Evolutionary conservation across 345 rosid species (phyloP).

Genomic region (Psidium friedrichsthalianum): DNA sequence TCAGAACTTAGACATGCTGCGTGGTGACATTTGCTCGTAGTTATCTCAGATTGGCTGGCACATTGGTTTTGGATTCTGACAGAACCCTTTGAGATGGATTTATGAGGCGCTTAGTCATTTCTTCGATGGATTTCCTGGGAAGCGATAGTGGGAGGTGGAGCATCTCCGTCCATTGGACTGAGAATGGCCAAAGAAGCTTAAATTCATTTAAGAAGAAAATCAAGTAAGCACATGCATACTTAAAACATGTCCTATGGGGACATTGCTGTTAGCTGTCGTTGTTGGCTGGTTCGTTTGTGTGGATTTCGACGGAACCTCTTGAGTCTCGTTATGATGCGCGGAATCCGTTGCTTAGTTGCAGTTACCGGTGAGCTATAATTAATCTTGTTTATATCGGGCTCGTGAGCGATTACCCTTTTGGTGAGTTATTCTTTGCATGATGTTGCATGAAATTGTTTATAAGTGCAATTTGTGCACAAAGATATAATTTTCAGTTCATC

Average conservation of each 20-base stretch:
- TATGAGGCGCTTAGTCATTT: neutral
- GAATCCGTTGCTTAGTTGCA: neutral
- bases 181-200: constrained; percentile 45
- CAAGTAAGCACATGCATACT: constrained; percentile 67
- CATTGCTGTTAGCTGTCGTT: neutral
- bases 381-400: neutral
- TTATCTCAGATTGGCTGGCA: neutral
- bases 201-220: constrained; percentile 60
- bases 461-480: neutral
- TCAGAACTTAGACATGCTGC: constrained; percentile 54
- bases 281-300: neutral
- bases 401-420: neutral
- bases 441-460: neutral
- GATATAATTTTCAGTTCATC: neutral
- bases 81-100: neutral
- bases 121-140: neutral
- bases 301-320: neutral
- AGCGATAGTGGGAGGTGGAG: constrained; percentile 13
- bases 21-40: constrained; percentile 25
- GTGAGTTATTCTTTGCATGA: neutral
- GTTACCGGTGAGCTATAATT: neutral
- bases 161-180: constrained; percentile 51
- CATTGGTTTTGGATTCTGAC: neutral
- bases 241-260: constrained; percentile 47
- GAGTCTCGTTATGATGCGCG: neutral